Evolutionary conservation across 805 yeast genomes (phyloP), one percentile per base, ranked within the genome.

Genomic region (Wilhelminamyces savonicus): DNA sequence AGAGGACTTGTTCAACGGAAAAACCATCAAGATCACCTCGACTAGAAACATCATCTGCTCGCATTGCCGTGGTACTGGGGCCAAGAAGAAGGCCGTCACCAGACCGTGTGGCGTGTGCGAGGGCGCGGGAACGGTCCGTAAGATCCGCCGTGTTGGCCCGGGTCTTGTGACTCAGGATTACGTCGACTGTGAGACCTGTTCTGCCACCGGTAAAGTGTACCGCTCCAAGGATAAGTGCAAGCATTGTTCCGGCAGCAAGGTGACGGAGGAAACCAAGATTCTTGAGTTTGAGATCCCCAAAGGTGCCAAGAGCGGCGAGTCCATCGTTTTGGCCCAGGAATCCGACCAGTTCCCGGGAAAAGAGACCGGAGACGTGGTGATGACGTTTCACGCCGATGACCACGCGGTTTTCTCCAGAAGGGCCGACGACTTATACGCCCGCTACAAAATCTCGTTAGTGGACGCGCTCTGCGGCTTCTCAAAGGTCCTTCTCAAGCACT

Each of bases 381-480:
- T 92, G 39, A 68, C 67, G 0, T 74, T 82, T 30, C 62, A 63
- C 26, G 74, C 75, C 38, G 62, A 66, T 33, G 54, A 56, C 3
- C 73, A 78, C 48, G 44, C 56, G 1, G 44, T 41, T 1, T 79
- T 86, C 45, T 58, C 57, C 22, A 66, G 92, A 32, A 64, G 67
- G 24, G 80, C 74, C 7, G 54, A 74, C 38, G 90, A 88, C 51
- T 56, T 92, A 29, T 74, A 73, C 41, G 69, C 84, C 3, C 61
- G 66, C 17, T 56, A 78, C 23, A 62, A 61, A 6, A 72, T 90
- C 23, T 66, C 94, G 2, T 61, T 90, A 29, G 74, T 74, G 10
- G 97, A 90, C 41, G 79, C 96, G 0, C 62, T 90, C n/a, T 72
- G 85, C 35, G 97, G 97, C 2, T 81, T 88, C 45, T 62, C 78